Base-by-base conservation (phyloP, 2,329 filamentous ascomycete species). In the Hypoxylon sp. region DNA sequence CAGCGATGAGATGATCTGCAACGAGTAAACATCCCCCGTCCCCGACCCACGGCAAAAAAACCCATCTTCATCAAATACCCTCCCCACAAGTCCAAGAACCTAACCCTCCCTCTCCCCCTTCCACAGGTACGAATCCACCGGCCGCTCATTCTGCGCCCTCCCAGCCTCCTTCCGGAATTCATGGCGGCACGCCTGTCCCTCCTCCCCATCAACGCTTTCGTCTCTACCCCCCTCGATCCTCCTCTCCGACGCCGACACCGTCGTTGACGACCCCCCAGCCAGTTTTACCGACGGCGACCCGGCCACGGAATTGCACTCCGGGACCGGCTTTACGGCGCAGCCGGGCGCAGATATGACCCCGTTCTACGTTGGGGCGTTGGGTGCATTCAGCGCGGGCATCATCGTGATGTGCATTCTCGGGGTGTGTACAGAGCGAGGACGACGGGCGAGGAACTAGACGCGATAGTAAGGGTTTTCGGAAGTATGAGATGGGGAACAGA, bases 71-170 rank as follows among this genome's bases (percentile, higher is more conserved):
- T 5, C 23, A 23, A 23, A 23, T 23, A n/a, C n/a, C 23, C 23
- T 5, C 23, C 23, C 23, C 5, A 23, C 5, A 23, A 23, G 1
- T 9, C 14, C n/a, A 19, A 41, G 5, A 17, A 41, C 17, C 38
- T 41, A 41, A 41, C 34, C 17, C 23, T 25, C 11, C 43, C 34
- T 7, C 34, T 7, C 49, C n/a, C 58, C n/a, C 17, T 7, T 17
- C 6, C 14, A 11, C 9, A 68, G 60, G 45, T 61, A 68, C 51
- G 5, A 28, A 28, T 4, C 28, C 34, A 6, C n/a, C 10, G 34
- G 46, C 28, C 50, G 53, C 56, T 11, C 51, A 46, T 68, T 68
- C 65, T 68, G 65, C 65, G 3, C 11, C 21, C 45, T 67, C 4
- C 19, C 55, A 4, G 1, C 13, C 48, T 7, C 17, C 5, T 53